Percentiles rank a stretch among this genome's conserved stretches.
Conservation (phyloP, 1,284 basidiomycete species). For the Xanthoconium separans region DNA sequence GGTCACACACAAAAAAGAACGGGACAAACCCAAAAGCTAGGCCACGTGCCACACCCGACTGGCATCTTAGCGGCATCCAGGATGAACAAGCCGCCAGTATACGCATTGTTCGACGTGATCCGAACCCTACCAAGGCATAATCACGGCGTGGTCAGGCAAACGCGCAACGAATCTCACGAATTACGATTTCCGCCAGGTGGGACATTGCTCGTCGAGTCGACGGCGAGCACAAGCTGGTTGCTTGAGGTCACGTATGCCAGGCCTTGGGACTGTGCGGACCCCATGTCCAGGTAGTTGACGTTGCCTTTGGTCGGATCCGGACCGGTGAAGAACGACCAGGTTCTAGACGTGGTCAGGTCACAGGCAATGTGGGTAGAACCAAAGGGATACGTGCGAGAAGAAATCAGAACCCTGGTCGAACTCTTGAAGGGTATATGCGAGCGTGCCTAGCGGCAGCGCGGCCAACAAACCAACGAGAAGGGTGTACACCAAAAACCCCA, state of each 20-base stretch:
- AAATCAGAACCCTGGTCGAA: conserved; percentile 18
- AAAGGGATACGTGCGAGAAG: conserved; percentile 20
- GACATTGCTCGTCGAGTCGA: conserved; percentile 56
- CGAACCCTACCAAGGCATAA: conserved; percentile 50
- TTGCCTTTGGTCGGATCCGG: conserved; percentile 67
- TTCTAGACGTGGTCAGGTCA: conserved; percentile 33
- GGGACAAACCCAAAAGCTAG: conserved; percentile 53
- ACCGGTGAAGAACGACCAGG: conserved; percentile 57
- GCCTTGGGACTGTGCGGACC: conserved; percentile 44
- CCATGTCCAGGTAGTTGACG: conserved; percentile 52
- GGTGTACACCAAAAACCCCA: conserved; percentile 2
- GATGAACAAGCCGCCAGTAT: conserved; percentile 71
- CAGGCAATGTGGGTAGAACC: neutral
- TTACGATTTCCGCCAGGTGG: conserved; percentile 53
- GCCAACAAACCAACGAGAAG: conserved; percentile 4
- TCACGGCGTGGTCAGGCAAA: conserved; percentile 10
- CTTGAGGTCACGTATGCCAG: conserved; percentile 54
- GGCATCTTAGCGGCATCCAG: conserved; percentile 75
- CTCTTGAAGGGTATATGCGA: conserved; percentile 15
- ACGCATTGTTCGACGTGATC: conserved; percentile 63
- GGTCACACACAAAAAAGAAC: too few species aligned
- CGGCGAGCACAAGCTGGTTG: conserved; percentile 52
- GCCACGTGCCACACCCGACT: conserved; percentile 79
- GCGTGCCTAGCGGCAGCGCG: neutral
- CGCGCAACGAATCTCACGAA: conserved; percentile 48